Base-by-base conservation (phyloP, 768 basidiomycete species). In the Lactifluus piperatus region DNA sequence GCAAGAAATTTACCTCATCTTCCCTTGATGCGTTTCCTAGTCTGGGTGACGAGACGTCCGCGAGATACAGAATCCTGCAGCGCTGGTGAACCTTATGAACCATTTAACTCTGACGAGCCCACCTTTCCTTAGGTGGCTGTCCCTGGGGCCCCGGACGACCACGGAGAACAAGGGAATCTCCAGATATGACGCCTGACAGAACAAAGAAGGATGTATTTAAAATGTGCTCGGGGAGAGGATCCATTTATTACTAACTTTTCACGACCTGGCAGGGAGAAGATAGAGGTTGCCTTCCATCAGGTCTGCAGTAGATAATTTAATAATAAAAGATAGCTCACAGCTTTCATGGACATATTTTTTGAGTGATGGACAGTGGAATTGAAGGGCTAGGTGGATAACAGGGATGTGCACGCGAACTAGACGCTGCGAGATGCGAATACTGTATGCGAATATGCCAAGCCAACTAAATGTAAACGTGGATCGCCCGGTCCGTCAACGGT, bases 101-200 rank as follows among this genome's bases (percentile, higher is more conserved):
- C 14, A n/a, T 2, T 4, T 5, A 3, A 20, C 18, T n/a, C 61
- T n/a, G 41, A 44, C 51, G 24, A 47, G 68, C 76, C 57, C 64
- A 89, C 92, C 91, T 81, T 73, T 97, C 93, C 75, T 94, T 95
- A 1, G 91, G 85, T 56, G 85, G 83, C 71, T 93, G 91, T 8
- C 93, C 92, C 69, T 90, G 88, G 1, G 85, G 80, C 36, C 84
- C 86, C 41, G 81, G 83, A 62, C 82, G 80, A 64, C 81, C 86
- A 72, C 93, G 85, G 54, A 97, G 75, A 57, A 95, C 79, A 57
- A 94, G 81, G 43, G 92, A 88, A 71, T 95, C 94, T 37, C 91
- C 93, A 45, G 93, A 95, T 62, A 91, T 81, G 66, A 90, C 91
- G 68, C 90, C 93, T 93, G 70, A 50, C 70, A 68, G 65, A 68